phyloP scores from a whole-genome alignment of 2,329 filamentous ascomycete genomes.

The Cercospora sp. region DNA sequence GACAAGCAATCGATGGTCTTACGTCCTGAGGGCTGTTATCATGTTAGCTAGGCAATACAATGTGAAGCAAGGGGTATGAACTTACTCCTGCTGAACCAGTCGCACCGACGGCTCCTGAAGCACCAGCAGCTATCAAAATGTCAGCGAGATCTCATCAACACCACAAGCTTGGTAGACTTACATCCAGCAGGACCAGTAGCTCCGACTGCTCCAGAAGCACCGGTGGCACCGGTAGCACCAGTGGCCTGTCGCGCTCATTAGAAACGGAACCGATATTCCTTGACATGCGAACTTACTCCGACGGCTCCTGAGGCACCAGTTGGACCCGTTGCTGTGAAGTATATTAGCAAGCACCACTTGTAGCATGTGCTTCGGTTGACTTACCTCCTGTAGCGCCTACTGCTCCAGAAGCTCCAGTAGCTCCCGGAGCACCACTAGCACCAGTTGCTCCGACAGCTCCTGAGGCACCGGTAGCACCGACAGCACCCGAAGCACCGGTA shows the following conservation, averaged over 20 bases:
- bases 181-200: constrained; percentile 4
- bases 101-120: constrained; percentile 7
- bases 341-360: neutral
- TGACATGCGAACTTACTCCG: constrained; percentile 1
- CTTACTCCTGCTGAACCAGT: neutral
- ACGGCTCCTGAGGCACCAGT: constrained; percentile 3
- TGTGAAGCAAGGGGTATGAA: neutral
- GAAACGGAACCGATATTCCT: neutral
- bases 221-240: neutral
- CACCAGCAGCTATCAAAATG: constrained; percentile 4
- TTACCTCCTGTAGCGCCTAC: neutral
- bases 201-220: neutral
- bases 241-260: neutral
- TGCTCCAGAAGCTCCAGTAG: neutral
- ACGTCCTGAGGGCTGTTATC: constrained; percentile 4
- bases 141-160: neutral
- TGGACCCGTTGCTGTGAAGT: neutral
- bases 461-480: neutral
- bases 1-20: neutral
- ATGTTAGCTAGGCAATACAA: neutral
- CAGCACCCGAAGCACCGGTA: neutral
- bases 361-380: neutral
- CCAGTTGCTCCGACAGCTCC: neutral
- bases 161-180: neutral
- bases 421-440: neutral